Base-by-base conservation (phyloP, 73 alveolate species). In the Tetrahymena malaccensis region DNA sequence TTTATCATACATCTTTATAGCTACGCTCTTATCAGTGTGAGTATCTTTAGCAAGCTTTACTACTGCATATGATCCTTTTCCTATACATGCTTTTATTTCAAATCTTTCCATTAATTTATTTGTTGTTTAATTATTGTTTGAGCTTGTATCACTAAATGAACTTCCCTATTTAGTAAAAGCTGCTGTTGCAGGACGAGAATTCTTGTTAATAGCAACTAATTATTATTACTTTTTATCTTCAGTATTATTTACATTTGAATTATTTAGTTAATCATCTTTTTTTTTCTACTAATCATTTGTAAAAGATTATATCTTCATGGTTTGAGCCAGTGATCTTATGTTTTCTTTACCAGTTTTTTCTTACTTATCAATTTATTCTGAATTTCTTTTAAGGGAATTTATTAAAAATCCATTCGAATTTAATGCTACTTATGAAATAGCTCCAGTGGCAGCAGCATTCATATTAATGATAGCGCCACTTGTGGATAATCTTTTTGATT, bases 11-110 rank as follows among this genome's bases (percentile, higher is more conserved):
- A 98, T 98, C 94, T 98, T 98, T 70, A 98, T 96, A 7, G 99
- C 99, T 85, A 98, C 98, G 93, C 96, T 97, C 93, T 96, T 97
- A 50, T 97, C 97, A 57, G 98, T 97, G 33, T 96, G 97, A 85
- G 97, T 98, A 85, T 98, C 98, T n/a, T 96, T 95, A 11, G 99
- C 99, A 84, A 97, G 95, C 96, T 97, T 97, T 34, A 98, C 99
- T 35, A 96, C 96, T 16, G 99, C 99, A 97, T 98, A 98, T 16
- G 99, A 98, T 7, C 99, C 99, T 94, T 96, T 93, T n/a, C 99
- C 99, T 33, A 98, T 96, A 34, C 95, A 40, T 33, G 96, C 85
- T 19, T 98, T 98, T 15, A 97, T 96, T 40, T 43, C 96, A 93
- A 43, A 93, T 93, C 94, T 93, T 35, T 55, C 93, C 85, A 93